phyloP scores from a whole-genome alignment of 2,329 filamentous ascomycete genomes.

The Teratosphaeriaceae sp. region DNA sequence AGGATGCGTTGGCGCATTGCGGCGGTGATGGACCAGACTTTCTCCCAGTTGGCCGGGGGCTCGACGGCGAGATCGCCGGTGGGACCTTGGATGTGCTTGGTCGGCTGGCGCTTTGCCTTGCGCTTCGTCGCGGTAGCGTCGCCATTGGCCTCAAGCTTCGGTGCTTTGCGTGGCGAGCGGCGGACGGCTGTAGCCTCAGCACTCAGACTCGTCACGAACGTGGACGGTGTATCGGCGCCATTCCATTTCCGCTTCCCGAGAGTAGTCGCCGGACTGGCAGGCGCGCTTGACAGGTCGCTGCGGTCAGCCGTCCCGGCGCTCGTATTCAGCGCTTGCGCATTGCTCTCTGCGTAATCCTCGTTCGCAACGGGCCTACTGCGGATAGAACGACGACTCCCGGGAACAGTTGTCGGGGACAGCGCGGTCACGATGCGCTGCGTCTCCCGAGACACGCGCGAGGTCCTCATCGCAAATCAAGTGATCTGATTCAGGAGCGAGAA shows the following conservation, averaged over 20 bases:
- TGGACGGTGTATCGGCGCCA: neutral
- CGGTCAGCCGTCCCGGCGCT: neutral
- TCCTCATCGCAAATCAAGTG: neutral
- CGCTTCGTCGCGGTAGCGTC: constrained; percentile 8
- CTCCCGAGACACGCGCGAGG: constrained; percentile 6
- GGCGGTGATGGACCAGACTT: constrained; percentile 69
- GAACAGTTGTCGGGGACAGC: neutral
- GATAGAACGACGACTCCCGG: neutral
- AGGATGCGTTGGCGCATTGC: constrained; percentile 66
- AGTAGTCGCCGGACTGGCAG: neutral
- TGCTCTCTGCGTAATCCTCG: neutral
- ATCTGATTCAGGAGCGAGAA: neutral
- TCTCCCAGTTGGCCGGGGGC: constrained; percentile 75
- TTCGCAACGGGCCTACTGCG: neutral
- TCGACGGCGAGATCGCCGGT: constrained; percentile 20
- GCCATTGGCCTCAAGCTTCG: constrained; percentile 15
- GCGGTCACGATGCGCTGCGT: constrained; percentile 3
- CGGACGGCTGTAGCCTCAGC: constrained; percentile 6
- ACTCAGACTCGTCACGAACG: neutral
- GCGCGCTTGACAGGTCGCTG: neutral
- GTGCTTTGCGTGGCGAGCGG: constrained; percentile 24
- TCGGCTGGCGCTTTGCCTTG: constrained; percentile 23
- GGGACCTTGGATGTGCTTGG: constrained; percentile 28
- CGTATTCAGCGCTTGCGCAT: too few species aligned
- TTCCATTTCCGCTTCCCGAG: constrained; percentile 20